phyloP scores from a whole-genome alignment of 495 filamentous ascomycete species.

The Penicillium bialowiezense region DNA sequence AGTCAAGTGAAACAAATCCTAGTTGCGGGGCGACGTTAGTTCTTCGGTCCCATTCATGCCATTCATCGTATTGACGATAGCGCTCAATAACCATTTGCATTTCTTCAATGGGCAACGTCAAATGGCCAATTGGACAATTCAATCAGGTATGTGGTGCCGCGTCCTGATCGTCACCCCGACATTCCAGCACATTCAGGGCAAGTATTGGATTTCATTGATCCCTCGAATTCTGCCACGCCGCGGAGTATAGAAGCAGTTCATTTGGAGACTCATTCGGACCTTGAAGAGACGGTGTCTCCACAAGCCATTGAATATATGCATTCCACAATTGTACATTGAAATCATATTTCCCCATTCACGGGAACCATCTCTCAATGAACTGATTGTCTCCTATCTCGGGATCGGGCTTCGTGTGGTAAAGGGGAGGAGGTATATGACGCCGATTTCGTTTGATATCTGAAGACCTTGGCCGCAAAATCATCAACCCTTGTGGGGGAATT shows the following conservation, averaged over 20 bases:
- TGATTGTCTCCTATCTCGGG: neutral
- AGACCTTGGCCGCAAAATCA: neutral
- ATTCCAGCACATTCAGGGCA: slow-evolving; percentile 13
- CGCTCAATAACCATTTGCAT: neutral
- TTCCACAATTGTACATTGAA: slow-evolving; percentile 12
- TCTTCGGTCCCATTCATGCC: neutral
- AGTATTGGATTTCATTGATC: slow-evolving; percentile 16
- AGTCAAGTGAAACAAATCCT: slow-evolving; percentile 12
- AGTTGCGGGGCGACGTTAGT: slow-evolving; percentile 3
- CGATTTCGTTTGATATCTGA: neutral
- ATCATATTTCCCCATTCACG: slow-evolving; percentile 10
- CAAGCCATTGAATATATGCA: slow-evolving; percentile 7
- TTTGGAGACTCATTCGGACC: slow-evolving; percentile 12
- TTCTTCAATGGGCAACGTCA: too few relatives aligned
- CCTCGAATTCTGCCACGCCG: slow-evolving; percentile 8
- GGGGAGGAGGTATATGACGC: neutral
- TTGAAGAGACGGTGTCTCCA: neutral
- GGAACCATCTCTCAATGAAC: neutral
- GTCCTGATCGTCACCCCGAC: slow-evolving; percentile 15
- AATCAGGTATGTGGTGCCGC: slow-evolving; percentile 26
- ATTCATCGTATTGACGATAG: neutral
- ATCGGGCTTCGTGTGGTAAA: neutral
- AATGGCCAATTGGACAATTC: neutral
- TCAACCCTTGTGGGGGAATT: neutral
- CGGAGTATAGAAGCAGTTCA: slow-evolving; percentile 6